Conservation (phyloP, 2,329 filamentous ascomycete species). For the Ophiostoma tasmaniense region DNA sequence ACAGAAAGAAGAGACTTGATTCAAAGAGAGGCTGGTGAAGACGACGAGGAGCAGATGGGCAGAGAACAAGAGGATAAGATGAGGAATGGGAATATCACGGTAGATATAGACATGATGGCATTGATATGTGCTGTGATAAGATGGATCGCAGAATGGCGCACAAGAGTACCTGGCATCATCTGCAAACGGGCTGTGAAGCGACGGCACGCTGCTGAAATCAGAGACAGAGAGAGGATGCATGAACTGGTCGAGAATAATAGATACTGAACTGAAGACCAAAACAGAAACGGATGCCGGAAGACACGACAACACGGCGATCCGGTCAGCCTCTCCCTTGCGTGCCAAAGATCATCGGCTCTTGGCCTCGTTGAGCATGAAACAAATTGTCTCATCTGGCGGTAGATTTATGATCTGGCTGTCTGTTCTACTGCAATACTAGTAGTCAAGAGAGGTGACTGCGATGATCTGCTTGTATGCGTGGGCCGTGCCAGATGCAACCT, state of each 20-base stretch:
- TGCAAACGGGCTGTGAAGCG: background rate
- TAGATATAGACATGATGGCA: background rate
- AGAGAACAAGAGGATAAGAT: background rate
- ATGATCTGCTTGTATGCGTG: slow-evolving; percentile 1
- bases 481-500: slow-evolving; percentile 12
- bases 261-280: too few species aligned
- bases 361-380: background rate
- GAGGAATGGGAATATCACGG: too few species aligned
- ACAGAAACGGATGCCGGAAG: background rate
- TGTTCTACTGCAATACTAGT: background rate
- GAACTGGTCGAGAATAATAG: too few species aligned
- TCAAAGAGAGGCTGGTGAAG: background rate
- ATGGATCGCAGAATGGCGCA: background rate
- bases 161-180: background rate
- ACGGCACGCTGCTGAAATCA: background rate
- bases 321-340: background rate
- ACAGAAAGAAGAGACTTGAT: background rate
- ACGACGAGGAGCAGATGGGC: background rate
- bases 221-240: background rate
- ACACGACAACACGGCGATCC: background rate
- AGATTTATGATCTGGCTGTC: background rate
- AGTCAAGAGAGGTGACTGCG: background rate
- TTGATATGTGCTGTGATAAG: background rate
- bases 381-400: background rate
- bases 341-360: background rate